Percentiles rank a stretch among this genome's conserved stretches.
Conservation (phyloP, 805 yeast genomes). For the Pichia scutulata region DNA sequence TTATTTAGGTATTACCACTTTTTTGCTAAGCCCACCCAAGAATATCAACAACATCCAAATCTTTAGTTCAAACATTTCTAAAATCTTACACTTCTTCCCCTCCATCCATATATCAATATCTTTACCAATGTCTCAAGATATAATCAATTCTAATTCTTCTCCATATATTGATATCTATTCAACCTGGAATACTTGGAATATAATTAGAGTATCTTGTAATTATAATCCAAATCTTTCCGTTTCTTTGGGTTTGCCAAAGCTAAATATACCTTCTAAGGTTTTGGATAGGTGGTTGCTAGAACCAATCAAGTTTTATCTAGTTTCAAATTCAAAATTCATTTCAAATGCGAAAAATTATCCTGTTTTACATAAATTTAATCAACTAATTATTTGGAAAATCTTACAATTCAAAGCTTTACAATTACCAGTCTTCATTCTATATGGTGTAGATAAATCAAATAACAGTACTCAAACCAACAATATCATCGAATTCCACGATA, state of each 20-base stretch:
- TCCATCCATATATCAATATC: conserved; percentile 38
- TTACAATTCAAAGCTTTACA: conserved; percentile 34
- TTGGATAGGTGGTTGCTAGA: conserved; percentile 60
- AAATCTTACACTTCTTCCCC: conserved; percentile 23
- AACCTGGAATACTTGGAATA: conserved; percentile 73
- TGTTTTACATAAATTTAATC: conserved; percentile 53
- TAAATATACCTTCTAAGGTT: conserved; percentile 41
- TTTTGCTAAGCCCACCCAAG: conserved; percentile 59
- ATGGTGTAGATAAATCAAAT: conserved; percentile 41
- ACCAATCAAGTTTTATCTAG: conserved; percentile 50
- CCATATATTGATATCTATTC: conserved; percentile 39
- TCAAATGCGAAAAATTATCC: conserved; percentile 57
- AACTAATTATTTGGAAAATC: conserved; percentile 38
- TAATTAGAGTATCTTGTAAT: conserved; percentile 48
- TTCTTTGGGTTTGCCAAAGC: conserved; percentile 66
- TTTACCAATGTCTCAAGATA: conserved; percentile 42
- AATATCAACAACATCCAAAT: conserved; percentile 45
- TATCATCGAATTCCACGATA: conserved; percentile 1
- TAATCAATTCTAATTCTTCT: conserved; percentile 17
- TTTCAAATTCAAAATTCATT: conserved; percentile 50
- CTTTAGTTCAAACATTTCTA: conserved; percentile 35
- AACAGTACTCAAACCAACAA: background rate
- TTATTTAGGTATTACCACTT: conserved; percentile 47
- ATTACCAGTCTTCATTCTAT: conserved; percentile 40
- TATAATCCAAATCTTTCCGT: conserved; percentile 55